Base-by-base conservation (phyloP, 2,329 filamentous ascomycete genomes). In the Venturia nashicola region DNA sequence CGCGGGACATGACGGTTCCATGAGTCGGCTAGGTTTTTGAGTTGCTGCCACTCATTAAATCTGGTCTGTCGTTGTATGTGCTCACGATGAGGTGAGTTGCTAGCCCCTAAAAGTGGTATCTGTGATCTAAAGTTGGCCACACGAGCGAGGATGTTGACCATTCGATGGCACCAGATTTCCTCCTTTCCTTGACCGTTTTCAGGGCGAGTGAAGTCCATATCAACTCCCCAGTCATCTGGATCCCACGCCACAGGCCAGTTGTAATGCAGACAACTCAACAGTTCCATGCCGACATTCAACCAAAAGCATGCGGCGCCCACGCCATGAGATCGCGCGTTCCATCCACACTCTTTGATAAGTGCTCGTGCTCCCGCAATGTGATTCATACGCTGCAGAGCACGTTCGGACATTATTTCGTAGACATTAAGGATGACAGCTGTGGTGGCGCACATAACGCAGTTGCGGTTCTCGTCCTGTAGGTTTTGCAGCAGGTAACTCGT, bases 221-320 rank as follows among this genome's bases (percentile, higher is more conserved):
- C 87, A 20, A 97, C 80, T 0, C 89, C 89, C 92, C 93, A 97
- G 12, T 90, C 85, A 69, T 96, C 90, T 0, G 91, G 92, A 63
- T 96, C 86, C 90, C 91, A 96, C 0, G 90, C 86, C 14, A 91
- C 85, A 68, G 86, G 83, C 88, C 90, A 96, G 72, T 93, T 91
- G 75, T 91, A 91, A 68, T 90, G 87, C 18, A 97, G 79, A 73
- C 91, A 96, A 67, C 86, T 90, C 36, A 97, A 79, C n/a, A 97
- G 80, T 72, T 97, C 93, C 82, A 96, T 88, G 18, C 88, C 88
- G 18, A 96, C 86, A 69, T 95, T 96, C 44, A 97, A 79, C 92
- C 93, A 97, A 76, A 97, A 97, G 73, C 92, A 97, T 0, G 92
- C 91, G 0, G 86, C 84, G 0, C 91, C 92, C 23, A 96, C 84